These are phyloP conservation scores for Grosmannia penicillata DNA, from an alignment of 2,329 filamentous ascomycete genomes.

Conservation along the genomic window DNA sequence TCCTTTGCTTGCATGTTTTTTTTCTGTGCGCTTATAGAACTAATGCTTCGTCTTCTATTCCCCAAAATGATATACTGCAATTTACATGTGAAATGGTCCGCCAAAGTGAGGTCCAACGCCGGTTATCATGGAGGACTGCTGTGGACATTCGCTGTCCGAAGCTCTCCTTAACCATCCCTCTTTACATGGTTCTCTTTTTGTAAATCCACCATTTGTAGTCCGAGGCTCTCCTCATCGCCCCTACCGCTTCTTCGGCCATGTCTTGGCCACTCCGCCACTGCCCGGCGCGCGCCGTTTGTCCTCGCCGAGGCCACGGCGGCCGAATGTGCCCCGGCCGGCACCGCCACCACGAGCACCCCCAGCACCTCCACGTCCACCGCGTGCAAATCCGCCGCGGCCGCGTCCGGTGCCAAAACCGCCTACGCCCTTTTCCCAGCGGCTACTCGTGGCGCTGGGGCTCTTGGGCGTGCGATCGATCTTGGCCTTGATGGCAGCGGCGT, in stretches of 20 bases:
- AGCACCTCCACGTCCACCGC: constrained; percentile 10
- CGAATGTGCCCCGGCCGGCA: constrained; percentile 15
- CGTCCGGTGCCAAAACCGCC: constrained; percentile 18
- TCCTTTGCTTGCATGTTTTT: background rate
- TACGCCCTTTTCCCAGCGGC: constrained; percentile 17
- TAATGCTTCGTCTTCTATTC: background rate
- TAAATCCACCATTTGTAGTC: background rate
- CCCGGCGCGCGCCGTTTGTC: constrained; percentile 13
- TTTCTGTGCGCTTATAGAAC: background rate
- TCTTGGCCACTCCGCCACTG: constrained; percentile 16
- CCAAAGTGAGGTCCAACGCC: too few relatives aligned
- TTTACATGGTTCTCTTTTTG: background rate
- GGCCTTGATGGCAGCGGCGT: constrained; percentile 24
- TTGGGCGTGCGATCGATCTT: constrained; percentile 23
- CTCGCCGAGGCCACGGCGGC: constrained; percentile 18
- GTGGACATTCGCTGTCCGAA: too few relatives aligned
- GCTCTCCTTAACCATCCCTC: too few relatives aligned
- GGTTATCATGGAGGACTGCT: too few relatives aligned
- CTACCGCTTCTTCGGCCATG: constrained; percentile 9
- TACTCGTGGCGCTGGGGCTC: constrained; percentile 13
- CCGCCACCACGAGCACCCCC: background rate
- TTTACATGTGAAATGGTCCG: too few relatives aligned
- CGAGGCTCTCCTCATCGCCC: background rate
- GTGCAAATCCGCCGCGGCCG: constrained; percentile 20
- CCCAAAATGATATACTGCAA: too few relatives aligned